A percentile compares a stretch with the other conserved stretches of the same genome.
phyloP scores from a whole-genome alignment of 208 protist species.

The Kentomonas sorsogonicus region DNA sequence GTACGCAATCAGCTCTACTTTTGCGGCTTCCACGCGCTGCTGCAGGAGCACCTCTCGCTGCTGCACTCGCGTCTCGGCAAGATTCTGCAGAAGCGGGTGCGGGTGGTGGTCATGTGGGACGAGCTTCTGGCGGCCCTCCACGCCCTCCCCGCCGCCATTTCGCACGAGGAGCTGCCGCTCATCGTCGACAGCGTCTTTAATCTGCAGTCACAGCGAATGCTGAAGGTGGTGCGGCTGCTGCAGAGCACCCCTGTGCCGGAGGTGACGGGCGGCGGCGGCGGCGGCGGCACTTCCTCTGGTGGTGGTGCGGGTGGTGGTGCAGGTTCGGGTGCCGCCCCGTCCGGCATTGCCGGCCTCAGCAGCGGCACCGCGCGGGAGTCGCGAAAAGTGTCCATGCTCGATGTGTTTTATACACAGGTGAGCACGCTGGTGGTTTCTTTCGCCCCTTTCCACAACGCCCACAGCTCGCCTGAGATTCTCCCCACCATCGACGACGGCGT shows the following conservation, averaged over 20 bases:
- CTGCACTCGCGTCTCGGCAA: conserved; percentile 29
- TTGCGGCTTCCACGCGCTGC: conserved; percentile 44
- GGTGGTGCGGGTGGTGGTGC: too few relatives aligned
- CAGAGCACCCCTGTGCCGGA: too few relatives aligned
- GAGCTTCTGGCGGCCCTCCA: conserved; percentile 36
- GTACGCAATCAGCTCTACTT: conserved; percentile 63
- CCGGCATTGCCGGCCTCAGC: too few relatives aligned
- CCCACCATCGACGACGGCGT: conserved; percentile 23
- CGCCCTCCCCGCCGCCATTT: conserved; percentile 8
- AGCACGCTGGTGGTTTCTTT: too few relatives aligned
- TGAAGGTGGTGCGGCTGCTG: conserved; percentile 38
- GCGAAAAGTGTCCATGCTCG: too few relatives aligned
- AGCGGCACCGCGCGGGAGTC: too few relatives aligned
- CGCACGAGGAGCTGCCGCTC: conserved; percentile 29
- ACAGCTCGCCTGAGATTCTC: too few relatives aligned
- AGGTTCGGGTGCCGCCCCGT: too few relatives aligned
- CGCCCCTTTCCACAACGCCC: too few relatives aligned
- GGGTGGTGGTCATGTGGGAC: conserved; percentile 63
- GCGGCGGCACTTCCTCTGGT: too few relatives aligned
- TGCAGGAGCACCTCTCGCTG: conserved; percentile 36
- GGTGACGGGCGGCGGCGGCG: too few relatives aligned
- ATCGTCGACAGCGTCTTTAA: conserved; percentile 37
- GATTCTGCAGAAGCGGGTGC: conserved; percentile 38
- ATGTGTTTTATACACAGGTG: too few relatives aligned
- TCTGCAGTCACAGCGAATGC: conserved; percentile 43